These are phyloP conservation scores for Penicillium sp. DNA, from an alignment of 2,329 filamentous ascomycete species.

Conservation along the genomic window DNA sequence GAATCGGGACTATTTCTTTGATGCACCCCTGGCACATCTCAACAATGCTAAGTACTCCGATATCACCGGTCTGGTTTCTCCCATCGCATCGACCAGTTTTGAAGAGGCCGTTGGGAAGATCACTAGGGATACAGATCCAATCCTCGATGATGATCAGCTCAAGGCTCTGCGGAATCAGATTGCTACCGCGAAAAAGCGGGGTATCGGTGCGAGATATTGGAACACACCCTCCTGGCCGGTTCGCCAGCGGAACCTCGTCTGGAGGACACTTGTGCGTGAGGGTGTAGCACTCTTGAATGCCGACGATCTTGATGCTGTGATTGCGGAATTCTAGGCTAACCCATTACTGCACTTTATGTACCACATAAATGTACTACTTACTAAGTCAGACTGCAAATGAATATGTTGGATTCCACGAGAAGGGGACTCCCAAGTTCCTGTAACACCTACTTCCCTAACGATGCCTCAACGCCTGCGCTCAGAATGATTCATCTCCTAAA, in stretches of 20 bases:
- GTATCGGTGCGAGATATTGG: constrained; percentile 68
- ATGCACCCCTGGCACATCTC: constrained; percentile 60
- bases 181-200: constrained; percentile 58
- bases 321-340: constrained; percentile 42
- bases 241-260: constrained; percentile 63
- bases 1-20: constrained; percentile 65
- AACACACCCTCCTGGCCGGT: constrained; percentile 66
- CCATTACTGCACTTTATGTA: not conserved
- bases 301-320: constrained; percentile 64
- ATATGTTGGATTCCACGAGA: not conserved
- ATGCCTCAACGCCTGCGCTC: not conserved
- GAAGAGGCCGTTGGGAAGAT: constrained; percentile 47
- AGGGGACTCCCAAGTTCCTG: not conserved
- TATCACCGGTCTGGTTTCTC: constrained; percentile 57
- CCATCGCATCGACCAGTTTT: constrained; percentile 63
- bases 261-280: constrained; percentile 62
- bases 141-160: constrained; percentile 51
- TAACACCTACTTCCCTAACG: not conserved
- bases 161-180: constrained; percentile 61
- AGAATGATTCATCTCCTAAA: not conserved
- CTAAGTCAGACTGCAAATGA: not conserved
- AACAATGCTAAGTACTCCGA: constrained; percentile 47
- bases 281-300: constrained; percentile 69
- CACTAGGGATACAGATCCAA: constrained; percentile 44
- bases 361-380: not conserved